These are phyloP conservation scores for Orychophragmus violaceus DNA, from an alignment of 345 rosid species.

Conservation along the genomic window DNA sequence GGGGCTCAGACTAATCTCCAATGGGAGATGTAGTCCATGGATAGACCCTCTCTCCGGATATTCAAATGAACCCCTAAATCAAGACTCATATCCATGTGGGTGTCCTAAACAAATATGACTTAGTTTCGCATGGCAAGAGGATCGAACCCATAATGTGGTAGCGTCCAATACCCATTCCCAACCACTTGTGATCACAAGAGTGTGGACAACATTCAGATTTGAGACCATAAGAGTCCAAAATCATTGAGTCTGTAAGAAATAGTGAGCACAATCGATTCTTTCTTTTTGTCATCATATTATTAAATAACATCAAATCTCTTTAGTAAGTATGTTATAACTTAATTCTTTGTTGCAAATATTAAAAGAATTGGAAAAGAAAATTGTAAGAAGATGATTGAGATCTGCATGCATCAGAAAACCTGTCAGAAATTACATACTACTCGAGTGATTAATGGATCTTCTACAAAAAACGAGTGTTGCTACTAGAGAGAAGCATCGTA, in stretches of 20 bases:
- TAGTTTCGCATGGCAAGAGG: too few species aligned
- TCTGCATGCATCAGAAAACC: neutral
- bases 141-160: too few species aligned
- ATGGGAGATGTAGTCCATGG: too few species aligned
- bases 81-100: too few species aligned
- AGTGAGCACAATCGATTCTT: neutral
- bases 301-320: neutral
- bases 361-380: neutral
- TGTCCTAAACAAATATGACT: too few species aligned
- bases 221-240: neutral
- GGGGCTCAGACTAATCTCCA: too few species aligned
- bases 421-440: too few species aligned
- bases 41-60: too few species aligned
- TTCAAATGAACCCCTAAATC: too few species aligned
- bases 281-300: neutral
- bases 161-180: too few species aligned
- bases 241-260: neutral
- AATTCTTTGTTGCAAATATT: neutral
- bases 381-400: neutral
- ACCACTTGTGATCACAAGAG: too few species aligned
- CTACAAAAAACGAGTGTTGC: neutral
- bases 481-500: neutral
- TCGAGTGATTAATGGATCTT: slow-evolving; percentile 16
- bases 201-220: too few species aligned
- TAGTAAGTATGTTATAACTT: neutral